Evolutionary conservation across 768 basidiomycete genomes (phyloP).

Genomic region (Terana coerulea): DNA sequence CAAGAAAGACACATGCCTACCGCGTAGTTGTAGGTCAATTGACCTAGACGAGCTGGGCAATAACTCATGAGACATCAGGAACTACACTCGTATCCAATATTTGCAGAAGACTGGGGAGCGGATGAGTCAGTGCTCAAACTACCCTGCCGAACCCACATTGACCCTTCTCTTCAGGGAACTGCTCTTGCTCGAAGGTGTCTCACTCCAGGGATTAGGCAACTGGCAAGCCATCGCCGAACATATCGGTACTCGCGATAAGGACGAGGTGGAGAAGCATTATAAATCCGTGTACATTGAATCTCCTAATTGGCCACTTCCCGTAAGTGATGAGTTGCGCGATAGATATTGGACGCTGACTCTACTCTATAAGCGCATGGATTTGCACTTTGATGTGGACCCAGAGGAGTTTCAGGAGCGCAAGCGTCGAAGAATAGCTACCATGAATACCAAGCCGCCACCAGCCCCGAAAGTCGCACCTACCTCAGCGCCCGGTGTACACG

Average conservation of each 20-base stretch:
- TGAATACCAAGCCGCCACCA: conserved; percentile 56
- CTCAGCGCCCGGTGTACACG: conserved; percentile 89
- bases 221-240: conserved; percentile 97
- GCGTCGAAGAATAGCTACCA: conserved; percentile 79
- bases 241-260: conserved; percentile 89
- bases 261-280: conserved; percentile 93
- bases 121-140: conserved; percentile 68
- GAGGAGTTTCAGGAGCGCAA: conserved; percentile 88
- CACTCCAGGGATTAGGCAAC: conserved; percentile 87
- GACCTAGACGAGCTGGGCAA: conserved; percentile 17
- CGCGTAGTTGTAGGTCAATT: conserved; percentile 70
- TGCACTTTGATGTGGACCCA: conserved; percentile 66
- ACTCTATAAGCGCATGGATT: conserved; percentile 38
- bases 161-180: conserved; percentile 59
- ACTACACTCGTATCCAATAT: conserved; percentile 95
- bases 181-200: conserved; percentile 82
- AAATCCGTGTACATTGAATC: conserved; percentile 75
- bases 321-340: conserved; percentile 32
- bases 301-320: conserved; percentile 76
- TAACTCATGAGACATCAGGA: conserved; percentile 47
- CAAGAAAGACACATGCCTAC: conserved; percentile 82
- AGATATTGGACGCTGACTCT: conserved; percentile 15
- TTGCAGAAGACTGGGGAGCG: conserved; percentile 93
- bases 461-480: conserved; percentile 75
- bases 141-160: background rate